Evolutionary conservation across 768 basidiomycete species (phyloP), one percentile per base, ranked within the genome.

Genomic region (Agaricus blazei): DNA sequence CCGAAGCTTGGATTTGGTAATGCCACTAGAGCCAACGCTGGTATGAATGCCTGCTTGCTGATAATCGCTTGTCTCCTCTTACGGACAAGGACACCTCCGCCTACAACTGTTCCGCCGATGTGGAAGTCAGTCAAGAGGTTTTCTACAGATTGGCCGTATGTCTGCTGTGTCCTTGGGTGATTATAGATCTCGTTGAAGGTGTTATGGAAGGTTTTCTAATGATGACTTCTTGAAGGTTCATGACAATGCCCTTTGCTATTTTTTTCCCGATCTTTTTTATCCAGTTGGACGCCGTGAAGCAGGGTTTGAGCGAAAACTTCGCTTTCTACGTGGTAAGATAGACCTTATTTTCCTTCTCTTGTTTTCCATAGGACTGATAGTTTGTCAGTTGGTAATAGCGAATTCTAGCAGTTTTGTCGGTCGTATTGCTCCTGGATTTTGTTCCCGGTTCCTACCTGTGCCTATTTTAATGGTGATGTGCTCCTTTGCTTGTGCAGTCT

Each of bases 221-320:
- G 23, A 12, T 5, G 23, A 14, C 24, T 19, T 26, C 24, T n/a
- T n/a, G n/a, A n/a, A 65, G 63, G 14, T 48, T 65, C 12, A 57
- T 68, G 15, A 45, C 59, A 36, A 66, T 69, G 28, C 56, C 59
- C 4, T 52, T 56, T 3, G 70, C 65, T 7, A 60, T 70, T 46
- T 73, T 63, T 48, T 71, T 61, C 38, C 72, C 73, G 0, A 48
- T 73, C 9, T 77, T 76, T 62, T 78, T 72, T 55, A 52, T 76
- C 7, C 77, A 78, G 51, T 58, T 76, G 8, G 68, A 72, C 52
- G 63, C 75, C 1, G 52, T 67, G 40, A 47, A 62, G 31, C 73
- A 73, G 46, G 66, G 69, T 0, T 58, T 71, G 28, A 57, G 63
- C 28, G 49, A 61, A 9, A 66, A 61, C 6, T 69, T 78, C 29